Evolutionary conservation across 2,329 filamentous ascomycete genomes (phyloP).

Genomic region (Phialemonium atrogriseum): DNA sequence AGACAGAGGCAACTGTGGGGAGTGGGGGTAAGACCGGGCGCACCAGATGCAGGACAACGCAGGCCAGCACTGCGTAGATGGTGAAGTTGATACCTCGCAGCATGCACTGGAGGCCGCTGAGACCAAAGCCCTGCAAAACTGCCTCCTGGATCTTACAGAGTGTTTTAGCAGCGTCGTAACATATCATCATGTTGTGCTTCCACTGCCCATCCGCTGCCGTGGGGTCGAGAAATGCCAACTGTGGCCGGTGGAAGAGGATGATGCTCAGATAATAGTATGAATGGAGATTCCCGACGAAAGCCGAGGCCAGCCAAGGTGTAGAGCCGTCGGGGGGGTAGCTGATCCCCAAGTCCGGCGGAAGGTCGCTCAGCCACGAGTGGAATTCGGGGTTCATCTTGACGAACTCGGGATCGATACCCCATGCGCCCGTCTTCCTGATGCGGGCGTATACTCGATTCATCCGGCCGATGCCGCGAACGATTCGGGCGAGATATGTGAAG

Average conservation of each 20-base stretch:
- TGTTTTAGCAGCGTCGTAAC: conserved; percentile 75
- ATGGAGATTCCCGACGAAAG: conserved; percentile 84
- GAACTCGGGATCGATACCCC: conserved; percentile 80
- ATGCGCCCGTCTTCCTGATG: conserved; percentile 67
- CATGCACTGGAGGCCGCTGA: conserved; percentile 83
- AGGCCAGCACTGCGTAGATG: conserved; percentile 86
- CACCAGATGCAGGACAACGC: conserved; percentile 89
- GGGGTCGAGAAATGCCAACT: conserved; percentile 70
- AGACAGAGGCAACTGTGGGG: conserved; percentile 5
- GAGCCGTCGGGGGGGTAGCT: conserved; percentile 71
- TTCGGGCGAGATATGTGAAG: conserved; percentile 71
- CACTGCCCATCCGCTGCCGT: conserved; percentile 63
- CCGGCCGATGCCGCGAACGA: conserved; percentile 68
- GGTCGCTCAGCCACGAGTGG: conserved; percentile 63
- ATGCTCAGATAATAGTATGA: conserved; percentile 80
- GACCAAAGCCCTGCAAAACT: conserved; percentile 65
- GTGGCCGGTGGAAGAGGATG: conserved; percentile 81
- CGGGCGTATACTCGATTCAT: conserved; percentile 69
- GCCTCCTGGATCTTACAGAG: conserved; percentile 84
- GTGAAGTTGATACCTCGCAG: conserved; percentile 90
- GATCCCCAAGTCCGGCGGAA: conserved; percentile 72
- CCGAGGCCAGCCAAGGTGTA: conserved; percentile 75
- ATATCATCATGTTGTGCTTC: conserved; percentile 82
- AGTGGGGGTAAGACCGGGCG: conserved; percentile 22
- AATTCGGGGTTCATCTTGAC: conserved; percentile 72